phyloP scores from a whole-genome alignment of 495 filamentous ascomycete genomes.

The Amorphotheca resinae region DNA sequence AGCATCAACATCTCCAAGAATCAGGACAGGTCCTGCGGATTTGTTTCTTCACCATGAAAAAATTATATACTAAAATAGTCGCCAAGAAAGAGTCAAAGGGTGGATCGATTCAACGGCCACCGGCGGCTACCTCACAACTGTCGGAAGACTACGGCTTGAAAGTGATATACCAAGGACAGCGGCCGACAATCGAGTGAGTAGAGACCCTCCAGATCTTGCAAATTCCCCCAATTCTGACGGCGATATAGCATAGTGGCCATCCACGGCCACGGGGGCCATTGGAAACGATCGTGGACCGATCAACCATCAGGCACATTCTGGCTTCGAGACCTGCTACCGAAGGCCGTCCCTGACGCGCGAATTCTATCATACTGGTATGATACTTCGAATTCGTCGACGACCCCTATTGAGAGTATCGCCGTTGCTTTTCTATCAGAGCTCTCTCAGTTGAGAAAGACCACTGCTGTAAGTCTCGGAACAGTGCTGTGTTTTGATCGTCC shows the following conservation, averaged over 20 bases:
- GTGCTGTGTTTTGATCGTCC: no score
- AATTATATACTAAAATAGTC: background rate
- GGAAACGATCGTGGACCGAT: background rate
- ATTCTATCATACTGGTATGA: background rate
- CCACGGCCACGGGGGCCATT: background rate
- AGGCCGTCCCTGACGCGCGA: background rate
- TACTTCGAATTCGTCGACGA: background rate
- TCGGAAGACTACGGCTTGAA: background rate
- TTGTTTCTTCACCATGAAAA: conserved; percentile 1
- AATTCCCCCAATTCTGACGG: background rate
- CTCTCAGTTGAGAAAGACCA: background rate
- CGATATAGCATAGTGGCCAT: background rate
- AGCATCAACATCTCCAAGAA: no score
- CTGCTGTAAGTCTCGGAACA: background rate
- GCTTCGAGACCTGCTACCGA: background rate
- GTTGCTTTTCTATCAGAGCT: background rate
- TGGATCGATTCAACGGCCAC: background rate
- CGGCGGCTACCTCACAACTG: background rate
- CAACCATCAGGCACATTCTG: background rate
- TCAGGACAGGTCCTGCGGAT: no score
- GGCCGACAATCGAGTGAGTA: background rate
- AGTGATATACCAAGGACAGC: background rate
- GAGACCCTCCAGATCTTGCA: background rate
- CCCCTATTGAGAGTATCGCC: no score
- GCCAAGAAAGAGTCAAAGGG: background rate